Conservation (phyloP, 208 protist species). For the Herpetomonas samuelpessoai region DNA sequence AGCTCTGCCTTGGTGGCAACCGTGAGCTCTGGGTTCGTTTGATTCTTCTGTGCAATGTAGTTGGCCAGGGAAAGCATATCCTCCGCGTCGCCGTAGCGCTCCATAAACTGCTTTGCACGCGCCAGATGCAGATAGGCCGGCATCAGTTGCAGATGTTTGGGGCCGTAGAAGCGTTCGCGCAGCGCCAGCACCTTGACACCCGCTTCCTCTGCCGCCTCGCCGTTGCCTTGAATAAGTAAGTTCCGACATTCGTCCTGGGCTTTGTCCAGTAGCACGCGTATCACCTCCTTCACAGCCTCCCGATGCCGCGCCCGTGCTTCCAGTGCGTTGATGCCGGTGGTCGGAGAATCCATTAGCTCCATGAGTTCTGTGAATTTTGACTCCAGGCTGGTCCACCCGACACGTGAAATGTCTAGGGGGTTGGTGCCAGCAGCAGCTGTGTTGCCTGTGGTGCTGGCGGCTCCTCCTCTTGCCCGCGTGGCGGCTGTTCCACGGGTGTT, state of each 20-base stretch:
- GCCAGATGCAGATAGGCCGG: slow-evolving; percentile 84
- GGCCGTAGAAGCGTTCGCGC: slow-evolving; percentile 73
- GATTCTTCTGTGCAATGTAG: slow-evolving; percentile 72
- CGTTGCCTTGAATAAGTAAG: slow-evolving; percentile 69
- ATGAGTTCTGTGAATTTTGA: slow-evolving; percentile 71
- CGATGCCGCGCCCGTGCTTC: slow-evolving; percentile 47
- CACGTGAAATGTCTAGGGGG: slow-evolving; percentile 55
- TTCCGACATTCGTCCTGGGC: slow-evolving; percentile 72
- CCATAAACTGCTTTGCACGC: slow-evolving; percentile 83
- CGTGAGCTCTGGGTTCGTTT: slow-evolving; percentile 32
- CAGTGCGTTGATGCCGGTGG: slow-evolving; percentile 71
- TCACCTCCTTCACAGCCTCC: slow-evolving; percentile 52
- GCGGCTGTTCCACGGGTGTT: no score
- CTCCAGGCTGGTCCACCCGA: slow-evolving; percentile 70
- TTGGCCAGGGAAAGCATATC: slow-evolving; percentile 88
- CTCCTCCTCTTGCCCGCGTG: background rate
- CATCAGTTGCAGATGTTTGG: slow-evolving; percentile 63
- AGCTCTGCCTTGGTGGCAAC: slow-evolving; percentile 73
- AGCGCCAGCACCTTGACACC: slow-evolving; percentile 77
- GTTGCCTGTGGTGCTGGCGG: background rate
- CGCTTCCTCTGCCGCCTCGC: slow-evolving; percentile 65
- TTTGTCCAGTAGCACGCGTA: slow-evolving; percentile 55
- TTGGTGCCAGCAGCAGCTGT: slow-evolving; percentile 11
- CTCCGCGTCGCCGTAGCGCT: slow-evolving; percentile 75
- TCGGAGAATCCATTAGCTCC: slow-evolving; percentile 44